Evolutionary conservation across 441 rosid genomes (phyloP).

Genomic region (Viola pubescens): DNA sequence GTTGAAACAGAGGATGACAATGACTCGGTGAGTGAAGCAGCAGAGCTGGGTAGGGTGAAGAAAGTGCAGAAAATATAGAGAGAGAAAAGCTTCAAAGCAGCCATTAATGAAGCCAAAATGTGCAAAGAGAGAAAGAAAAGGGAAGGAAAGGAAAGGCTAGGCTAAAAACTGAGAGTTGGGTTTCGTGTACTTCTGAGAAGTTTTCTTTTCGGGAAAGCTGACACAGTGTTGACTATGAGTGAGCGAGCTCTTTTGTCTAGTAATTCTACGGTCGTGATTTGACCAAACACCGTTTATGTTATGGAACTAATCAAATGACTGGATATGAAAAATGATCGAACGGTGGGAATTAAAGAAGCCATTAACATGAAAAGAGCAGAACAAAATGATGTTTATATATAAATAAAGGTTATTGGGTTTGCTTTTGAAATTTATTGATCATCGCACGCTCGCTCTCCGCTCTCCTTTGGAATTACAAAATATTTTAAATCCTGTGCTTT

Average conservation of each 20-base stretch:
- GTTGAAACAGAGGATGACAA: constrained; percentile 32
- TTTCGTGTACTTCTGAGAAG: constrained; percentile 17
- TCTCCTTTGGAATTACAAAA: constrained; percentile 26
- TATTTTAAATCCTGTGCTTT: not conserved
- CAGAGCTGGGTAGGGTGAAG: constrained; percentile 13
- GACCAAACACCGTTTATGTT: constrained; percentile 19
- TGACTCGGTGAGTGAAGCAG: constrained; percentile 15
- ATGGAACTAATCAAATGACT: constrained; percentile 2
- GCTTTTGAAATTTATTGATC: constrained; percentile 5
- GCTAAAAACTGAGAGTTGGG: not conserved
- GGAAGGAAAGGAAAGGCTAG: constrained; percentile 15
- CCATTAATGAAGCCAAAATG: constrained; percentile 39
- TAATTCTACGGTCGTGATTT: constrained; percentile 31
- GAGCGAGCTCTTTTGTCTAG: constrained; percentile 18
- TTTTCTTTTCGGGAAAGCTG: constrained; percentile 32
- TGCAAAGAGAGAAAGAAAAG: constrained; percentile 10
- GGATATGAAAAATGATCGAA: constrained; percentile 1
- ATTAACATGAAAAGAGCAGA: constrained; percentile 5
- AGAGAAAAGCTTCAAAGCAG: constrained; percentile 30
- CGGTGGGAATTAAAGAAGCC: not conserved
- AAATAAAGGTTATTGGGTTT: constrained; percentile 1
- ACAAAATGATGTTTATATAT: not conserved
- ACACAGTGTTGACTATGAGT: constrained; percentile 36
- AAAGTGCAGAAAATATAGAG: constrained; percentile 28
- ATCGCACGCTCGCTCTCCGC: constrained; percentile 32